These are phyloP conservation scores for Stereum hirsutum DNA, from an alignment of 1,284 basidiomycete genomes.

Conservation along the genomic window DNA sequence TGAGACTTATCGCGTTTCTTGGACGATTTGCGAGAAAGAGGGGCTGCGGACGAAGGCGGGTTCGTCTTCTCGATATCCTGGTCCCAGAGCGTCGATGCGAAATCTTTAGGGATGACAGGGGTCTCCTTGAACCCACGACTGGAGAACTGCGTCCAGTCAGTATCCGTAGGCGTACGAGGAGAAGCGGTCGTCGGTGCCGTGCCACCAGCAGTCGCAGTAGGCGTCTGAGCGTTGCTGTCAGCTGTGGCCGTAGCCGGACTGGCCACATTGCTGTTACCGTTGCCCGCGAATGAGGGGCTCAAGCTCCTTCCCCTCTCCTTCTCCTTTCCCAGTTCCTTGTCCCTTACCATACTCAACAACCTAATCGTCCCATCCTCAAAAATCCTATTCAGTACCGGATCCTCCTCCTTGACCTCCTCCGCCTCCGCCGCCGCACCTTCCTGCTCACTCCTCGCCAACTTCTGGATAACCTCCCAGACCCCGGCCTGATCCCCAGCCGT, in stretches of 20 bases:
- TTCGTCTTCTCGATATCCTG: constrained; percentile 51
- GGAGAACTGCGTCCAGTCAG: constrained; percentile 43
- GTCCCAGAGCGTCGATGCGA: constrained; percentile 49
- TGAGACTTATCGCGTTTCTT: constrained; percentile 20
- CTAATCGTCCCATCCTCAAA: constrained; percentile 64
- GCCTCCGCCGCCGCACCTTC: constrained; percentile 5
- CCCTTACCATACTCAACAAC: too few species aligned
- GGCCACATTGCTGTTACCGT: too few species aligned
- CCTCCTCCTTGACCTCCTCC: constrained; percentile 3
- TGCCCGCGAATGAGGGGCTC: too few species aligned
- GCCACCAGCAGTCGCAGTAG: constrained; percentile 5
- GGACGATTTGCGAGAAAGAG: constrained; percentile 20
- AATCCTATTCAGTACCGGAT: constrained; percentile 25
- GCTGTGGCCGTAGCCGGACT: too few species aligned
- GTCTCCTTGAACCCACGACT: constrained; percentile 50
- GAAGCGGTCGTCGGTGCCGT: constrained; percentile 14
- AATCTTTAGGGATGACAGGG: constrained; percentile 26
- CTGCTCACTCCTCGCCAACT: constrained; percentile 19
- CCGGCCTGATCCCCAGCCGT: constrained; percentile 28
- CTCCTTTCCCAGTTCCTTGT: too few species aligned
- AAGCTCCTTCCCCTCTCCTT: too few species aligned
- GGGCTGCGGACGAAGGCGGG: constrained; percentile 22
- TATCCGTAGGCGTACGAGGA: constrained; percentile 15
- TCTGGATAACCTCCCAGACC: constrained; percentile 48
- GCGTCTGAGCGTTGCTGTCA: too few species aligned